Evolutionary conservation across 306 rosid genomes (phyloP), one percentile per base, ranked within the genome.

Genomic region (Ormosia emarginata): DNA sequence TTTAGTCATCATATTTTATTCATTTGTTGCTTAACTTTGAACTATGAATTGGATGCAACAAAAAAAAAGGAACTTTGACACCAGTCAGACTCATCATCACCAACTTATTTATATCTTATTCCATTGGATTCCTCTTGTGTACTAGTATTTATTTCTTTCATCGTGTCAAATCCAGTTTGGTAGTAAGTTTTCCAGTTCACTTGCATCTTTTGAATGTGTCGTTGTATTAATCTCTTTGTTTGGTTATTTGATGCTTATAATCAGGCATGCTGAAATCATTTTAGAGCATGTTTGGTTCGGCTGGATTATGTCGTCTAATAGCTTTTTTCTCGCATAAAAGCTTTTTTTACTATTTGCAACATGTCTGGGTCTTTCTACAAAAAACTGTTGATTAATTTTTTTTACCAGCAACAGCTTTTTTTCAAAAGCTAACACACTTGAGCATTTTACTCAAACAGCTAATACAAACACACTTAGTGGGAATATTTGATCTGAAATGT

Each of bases 181-280:
- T 64, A 11, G 61, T 50, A 18, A 17, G 69, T 43, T 37, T 75
- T 75, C 65, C 41, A 34, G 71, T 68, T 82, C n/a, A 67, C n/a
- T 47, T 68, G 59, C 59, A 69, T 85, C 24, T 49, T 65, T 80
- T 81, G 75, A 15, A 67, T 2, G 18, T 24, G 18, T 58, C 33
- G 46, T 12, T 61, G 34, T 52, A 66, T 71, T 73, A 37, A 52
- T 46, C 32, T 77, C 33, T 17, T 13, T 39, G 40, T 64, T 77
- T 5, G 43, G 84, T 50, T 65, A 37, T 76, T 71, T 77, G 77
- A 77, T 64, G 40, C 29, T 74, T 55, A 66, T 46, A 63, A 55
- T 64, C 58, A 37, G 6, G 47, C 59, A 55, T 44, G 78, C 58
- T 32, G 32, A 66, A 78, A 61, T 53, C 2, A 57, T 50, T 82